Percentiles rank a stretch among this genome's conserved stretches.
These are phyloP conservation scores for Tremellales sp. DNA, from an alignment of 1,284 basidiomycete genomes.

Conservation along the genomic window DNA sequence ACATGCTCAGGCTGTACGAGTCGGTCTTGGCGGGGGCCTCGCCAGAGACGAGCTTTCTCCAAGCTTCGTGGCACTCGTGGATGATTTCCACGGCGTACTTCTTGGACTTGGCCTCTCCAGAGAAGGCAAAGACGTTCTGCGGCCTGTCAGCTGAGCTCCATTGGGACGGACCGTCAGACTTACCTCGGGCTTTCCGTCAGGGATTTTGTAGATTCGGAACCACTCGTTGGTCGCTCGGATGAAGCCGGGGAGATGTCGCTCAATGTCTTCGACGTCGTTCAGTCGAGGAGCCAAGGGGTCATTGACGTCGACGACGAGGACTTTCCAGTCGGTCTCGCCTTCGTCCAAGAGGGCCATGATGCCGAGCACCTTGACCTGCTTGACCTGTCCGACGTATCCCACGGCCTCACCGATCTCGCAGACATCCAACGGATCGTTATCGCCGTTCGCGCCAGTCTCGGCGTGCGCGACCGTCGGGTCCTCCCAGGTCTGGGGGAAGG, in stretches of 20 bases:
- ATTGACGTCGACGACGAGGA: constrained; percentile 93
- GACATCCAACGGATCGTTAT: constrained; percentile 99
- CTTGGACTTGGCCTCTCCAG: constrained; percentile 99
- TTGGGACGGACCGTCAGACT: constrained; percentile 6
- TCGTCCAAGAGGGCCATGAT: constrained; percentile 99
- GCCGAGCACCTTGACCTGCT: constrained; percentile 99
- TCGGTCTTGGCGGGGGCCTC: constrained; percentile 68
- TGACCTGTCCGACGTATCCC: constrained; percentile 95
- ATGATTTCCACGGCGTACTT: constrained; percentile 99
- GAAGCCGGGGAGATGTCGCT: constrained; percentile 94
- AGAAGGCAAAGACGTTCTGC: constrained; percentile 94
- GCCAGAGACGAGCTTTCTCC: constrained; percentile 87
- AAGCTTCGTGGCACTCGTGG: constrained; percentile 97
- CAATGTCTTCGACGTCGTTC: constrained; percentile 99
- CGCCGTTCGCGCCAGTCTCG: constrained; percentile 98
- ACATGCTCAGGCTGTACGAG: constrained; percentile 75
- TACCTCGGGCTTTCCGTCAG: constrained; percentile 92
- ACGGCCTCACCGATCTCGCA: constrained; percentile 99
- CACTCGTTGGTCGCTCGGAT: constrained; percentile 94
- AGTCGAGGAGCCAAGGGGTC: constrained; percentile 95
- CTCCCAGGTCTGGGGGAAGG: constrained; percentile 99
- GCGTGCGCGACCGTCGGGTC: constrained; percentile 83
- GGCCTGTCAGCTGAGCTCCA: background rate
- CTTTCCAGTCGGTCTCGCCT: constrained; percentile 98
- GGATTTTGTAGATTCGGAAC: constrained; percentile 91